Base-by-base conservation (phyloP, 192 early-diverging fungal species). In the Paraglomus brasilianum region DNA sequence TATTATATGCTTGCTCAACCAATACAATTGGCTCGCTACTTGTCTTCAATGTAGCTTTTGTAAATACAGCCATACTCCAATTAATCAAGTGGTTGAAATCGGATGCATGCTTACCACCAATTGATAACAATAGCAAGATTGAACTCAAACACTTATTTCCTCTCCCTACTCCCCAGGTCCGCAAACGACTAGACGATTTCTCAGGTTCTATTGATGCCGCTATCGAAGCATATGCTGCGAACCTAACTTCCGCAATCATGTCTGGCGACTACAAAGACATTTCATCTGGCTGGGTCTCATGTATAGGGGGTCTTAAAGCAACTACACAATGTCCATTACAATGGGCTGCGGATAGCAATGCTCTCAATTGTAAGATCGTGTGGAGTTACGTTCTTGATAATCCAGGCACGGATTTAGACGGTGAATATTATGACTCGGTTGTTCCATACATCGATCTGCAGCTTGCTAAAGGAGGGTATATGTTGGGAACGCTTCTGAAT, bases 391-490 rank as follows among this genome's bases (percentile, higher is more conserved):
- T 64, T 30, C 44, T 47, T 48, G 1, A 15, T 11, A 45, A 64
- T 38, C 62, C 62, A 24, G 21, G 24, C 21, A 1, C 13, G 22
- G 62, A 64, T 22, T 46, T 64, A 64, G 40, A 19, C 19, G 44
- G 4, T 47, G 45, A 21, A 21, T 64, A 64, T 48, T 64, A 64
- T 64, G 6, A 24, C 9, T 4, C 9, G 17, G 62, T 43, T 46
- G 11, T 19, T 24, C 62, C 62, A 11, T n/a, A 14, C 48, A 47
- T 64, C 36, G 62, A 64, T 17, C 6, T 21, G 48, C 62, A 64
- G 48, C 11, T 64, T 47, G 24, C 62, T 48, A 64, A 64, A 30
- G 62, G 43, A 15, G 62, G 62, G 17, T 64, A 64, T 48, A 43
- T 41, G 19, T 41, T 64, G 17, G 62, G 62, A 1, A 9, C 17